Evolutionary conservation across 1,284 basidiomycete species (phyloP).

Genomic region (Neotropicomus parvogracilis): DNA sequence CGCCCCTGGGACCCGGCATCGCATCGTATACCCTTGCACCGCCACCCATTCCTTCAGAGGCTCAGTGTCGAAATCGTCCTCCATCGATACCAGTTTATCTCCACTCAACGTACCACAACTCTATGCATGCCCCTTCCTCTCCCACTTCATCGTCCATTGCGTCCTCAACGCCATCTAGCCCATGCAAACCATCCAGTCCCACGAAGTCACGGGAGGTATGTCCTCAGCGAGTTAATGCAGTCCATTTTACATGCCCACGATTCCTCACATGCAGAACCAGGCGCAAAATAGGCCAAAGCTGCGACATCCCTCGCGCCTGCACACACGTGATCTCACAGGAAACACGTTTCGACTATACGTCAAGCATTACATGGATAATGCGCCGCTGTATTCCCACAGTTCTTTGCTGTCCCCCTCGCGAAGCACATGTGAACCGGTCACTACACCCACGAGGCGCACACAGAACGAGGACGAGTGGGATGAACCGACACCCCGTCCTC

Average conservation of each 20-base stretch:
- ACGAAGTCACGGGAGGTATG: constrained; percentile 17
- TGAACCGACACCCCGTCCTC: constrained; percentile 15
- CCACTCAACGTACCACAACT: not conserved
- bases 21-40: constrained; percentile 16
- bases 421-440: not conserved
- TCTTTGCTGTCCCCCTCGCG: constrained; percentile 4
- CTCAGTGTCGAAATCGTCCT: constrained; percentile 10
- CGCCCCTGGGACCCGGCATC: not conserved
- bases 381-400: constrained; percentile 13
- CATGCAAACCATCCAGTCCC: constrained; percentile 24
- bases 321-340: constrained; percentile 57
- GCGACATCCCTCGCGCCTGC: constrained; percentile 66
- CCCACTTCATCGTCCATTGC: constrained; percentile 22
- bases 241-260: not conserved
- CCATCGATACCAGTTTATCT: not conserved
- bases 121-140: constrained; percentile 16
- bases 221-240: not conserved
- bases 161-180: constrained; percentile 31
- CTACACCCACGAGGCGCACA: constrained; percentile 26
- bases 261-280: constrained; percentile 1
- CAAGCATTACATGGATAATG: constrained; percentile 71
- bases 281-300: constrained; percentile 38
- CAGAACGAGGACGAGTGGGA: constrained; percentile 1
- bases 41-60: constrained; percentile 9
- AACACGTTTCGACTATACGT: constrained; percentile 71